Conservation (phyloP, 768 basidiomycete genomes). For the Dentipellis sp. region DNA sequence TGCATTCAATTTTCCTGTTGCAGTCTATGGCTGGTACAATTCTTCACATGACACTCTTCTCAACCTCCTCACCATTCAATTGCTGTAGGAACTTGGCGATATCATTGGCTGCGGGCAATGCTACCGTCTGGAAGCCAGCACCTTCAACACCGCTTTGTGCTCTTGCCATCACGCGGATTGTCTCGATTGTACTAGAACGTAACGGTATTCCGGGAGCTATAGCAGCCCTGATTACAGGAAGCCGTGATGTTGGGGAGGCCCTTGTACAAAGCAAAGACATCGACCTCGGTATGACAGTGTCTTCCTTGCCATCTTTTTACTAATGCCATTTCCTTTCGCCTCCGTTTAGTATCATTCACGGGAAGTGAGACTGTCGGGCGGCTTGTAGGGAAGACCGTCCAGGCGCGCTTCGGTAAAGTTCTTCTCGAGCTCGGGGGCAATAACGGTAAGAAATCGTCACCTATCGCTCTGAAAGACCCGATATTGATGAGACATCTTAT, state of each 20-base stretch:
- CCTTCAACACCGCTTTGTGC: constrained; percentile 82
- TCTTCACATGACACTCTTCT: background rate
- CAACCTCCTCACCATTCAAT: constrained; percentile 1
- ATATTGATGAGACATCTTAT: background rate
- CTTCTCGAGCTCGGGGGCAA: constrained; percentile 93
- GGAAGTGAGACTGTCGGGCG: constrained; percentile 86
- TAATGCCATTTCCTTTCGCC: too few relatives aligned
- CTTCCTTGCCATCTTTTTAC: background rate
- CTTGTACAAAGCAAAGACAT: constrained; percentile 67
- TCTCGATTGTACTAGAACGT: constrained; percentile 69
- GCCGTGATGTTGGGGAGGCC: constrained; percentile 69
- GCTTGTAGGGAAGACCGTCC: constrained; percentile 80
- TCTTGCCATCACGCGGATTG: constrained; percentile 84
- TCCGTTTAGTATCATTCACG: constrained; percentile 79
- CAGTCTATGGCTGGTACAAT: constrained; percentile 80
- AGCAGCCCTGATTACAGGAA: constrained; percentile 77
- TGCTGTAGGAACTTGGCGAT: constrained; percentile 76
- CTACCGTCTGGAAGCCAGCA: constrained; percentile 93
- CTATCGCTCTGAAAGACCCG: background rate
- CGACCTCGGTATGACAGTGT: constrained; percentile 53
- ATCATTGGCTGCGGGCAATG: constrained; percentile 84
- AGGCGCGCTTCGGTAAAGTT: constrained; percentile 81
- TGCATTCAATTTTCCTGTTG: constrained; percentile 96
- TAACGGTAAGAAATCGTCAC: constrained; percentile 49
- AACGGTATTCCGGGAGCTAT: constrained; percentile 82